phyloP scores from a whole-genome alignment of 2,329 filamentous ascomycete species.

The Apiospora rasikravindrae region DNA sequence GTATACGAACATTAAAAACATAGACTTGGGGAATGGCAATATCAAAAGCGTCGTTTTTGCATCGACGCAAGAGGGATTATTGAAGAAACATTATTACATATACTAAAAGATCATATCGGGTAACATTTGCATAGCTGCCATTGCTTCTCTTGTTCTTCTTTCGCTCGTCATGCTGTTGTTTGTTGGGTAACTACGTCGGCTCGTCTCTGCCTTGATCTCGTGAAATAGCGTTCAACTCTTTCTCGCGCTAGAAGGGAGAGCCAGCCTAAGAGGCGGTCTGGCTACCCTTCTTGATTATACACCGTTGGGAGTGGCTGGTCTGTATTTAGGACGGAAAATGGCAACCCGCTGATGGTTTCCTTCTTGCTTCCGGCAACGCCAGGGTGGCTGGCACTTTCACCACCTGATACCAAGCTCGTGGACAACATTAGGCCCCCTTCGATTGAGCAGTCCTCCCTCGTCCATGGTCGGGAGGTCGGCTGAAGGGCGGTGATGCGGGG shows the following conservation, averaged over 20 bases:
- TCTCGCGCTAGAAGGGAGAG: neutral
- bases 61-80: neutral
- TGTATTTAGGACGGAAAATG: conserved; percentile 1
- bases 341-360: conserved; percentile 19
- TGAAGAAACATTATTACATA: conserved; percentile 37
- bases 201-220: conserved; percentile 11
- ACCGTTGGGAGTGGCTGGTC: neutral
- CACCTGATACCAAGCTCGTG: neutral
- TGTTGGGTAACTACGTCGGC: neutral
- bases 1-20: neutral
- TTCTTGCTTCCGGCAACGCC: neutral
- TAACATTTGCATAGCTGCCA: neutral
- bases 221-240: conserved; percentile 10
- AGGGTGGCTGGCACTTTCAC: neutral
- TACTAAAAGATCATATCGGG: conserved; percentile 37
- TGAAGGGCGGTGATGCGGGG: neutral
- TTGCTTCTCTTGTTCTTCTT: conserved; percentile 11
- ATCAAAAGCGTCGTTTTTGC: neutral
- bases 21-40: neutral
- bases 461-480: neutral
- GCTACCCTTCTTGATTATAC: neutral
- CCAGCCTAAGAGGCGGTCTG: neutral
- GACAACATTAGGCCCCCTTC: no score
- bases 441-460: neutral
- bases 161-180: conserved; percentile 1